Percentiles rank a stretch among this genome's conserved stretches.
phyloP scores from a whole-genome alignment of 768 basidiomycete species.

The Mycena filopes region DNA sequence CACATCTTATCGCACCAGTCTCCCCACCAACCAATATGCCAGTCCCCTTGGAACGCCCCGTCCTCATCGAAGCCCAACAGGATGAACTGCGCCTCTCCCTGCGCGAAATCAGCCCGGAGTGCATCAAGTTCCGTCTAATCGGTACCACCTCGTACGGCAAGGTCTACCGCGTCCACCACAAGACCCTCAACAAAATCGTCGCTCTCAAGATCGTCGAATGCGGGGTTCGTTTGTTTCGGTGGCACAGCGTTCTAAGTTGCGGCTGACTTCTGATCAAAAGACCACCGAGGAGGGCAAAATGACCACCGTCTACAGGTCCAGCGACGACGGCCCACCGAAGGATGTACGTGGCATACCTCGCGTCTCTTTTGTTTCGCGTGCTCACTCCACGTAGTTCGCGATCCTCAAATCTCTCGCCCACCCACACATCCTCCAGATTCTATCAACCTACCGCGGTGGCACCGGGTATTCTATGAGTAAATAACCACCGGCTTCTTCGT shows the following conservation, averaged over 20 bases:
- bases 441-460: slow-evolving; percentile 5
- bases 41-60: no score
- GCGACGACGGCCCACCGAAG: neutral
- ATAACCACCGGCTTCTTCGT: neutral
- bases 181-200: neutral
- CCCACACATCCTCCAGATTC: slow-evolving; percentile 16
- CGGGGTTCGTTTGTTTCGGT: neutral
- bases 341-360: no score
- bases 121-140: neutral
- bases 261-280: neutral
- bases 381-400: no score
- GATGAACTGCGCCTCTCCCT: neutral
- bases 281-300: neutral
- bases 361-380: neutral
- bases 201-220: slow-evolving; percentile 9
- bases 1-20: no score
- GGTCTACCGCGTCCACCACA: neutral
- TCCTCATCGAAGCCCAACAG: neutral
- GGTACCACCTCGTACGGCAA: neutral
- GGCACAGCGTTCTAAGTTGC: neutral
- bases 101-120: neutral
- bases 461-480: slow-evolving; percentile 1
- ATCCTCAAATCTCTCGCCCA: slow-evolving; percentile 2
- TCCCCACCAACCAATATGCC: no score
- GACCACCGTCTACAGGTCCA: neutral